Base-by-base conservation (phyloP, 805 yeast species). In the Nakazawaea ernobii region DNA sequence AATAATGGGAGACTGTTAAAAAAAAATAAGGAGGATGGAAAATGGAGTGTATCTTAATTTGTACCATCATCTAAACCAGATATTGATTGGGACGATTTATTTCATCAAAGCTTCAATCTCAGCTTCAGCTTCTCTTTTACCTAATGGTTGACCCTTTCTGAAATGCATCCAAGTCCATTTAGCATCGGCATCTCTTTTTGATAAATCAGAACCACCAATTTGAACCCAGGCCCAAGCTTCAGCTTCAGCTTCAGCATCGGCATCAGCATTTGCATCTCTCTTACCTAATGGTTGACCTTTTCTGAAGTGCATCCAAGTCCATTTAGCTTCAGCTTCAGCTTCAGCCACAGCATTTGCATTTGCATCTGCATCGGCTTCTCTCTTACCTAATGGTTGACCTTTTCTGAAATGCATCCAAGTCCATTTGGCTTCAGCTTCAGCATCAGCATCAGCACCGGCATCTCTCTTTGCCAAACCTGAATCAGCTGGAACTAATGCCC, bases 101-200 rank as follows among this genome's bases (percentile, higher is more conserved):
- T 20, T 20, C 60, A 27, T 48, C 56, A 32, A 58, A 14, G 55
- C 56, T 14, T 52, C 55, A 30, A 60, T 58, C 10, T 55, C 55
- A 38, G 61, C 57, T 27, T 57, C 56, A 20, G 24, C 64, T 8
- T 59, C 65, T 54, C 66, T 58, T 52, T 62, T 62, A 39, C 48
- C 49, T 32, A 58, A 53, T 20, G 53, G 56, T 39, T 49, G 48
- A 42, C 55, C 54, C 9, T n/a, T 24, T 30, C 35, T 45, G n/a
- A 36, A 27, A 20, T 33, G 35, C 35, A 40, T 40, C 49, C 49
- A 45, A 14, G 37, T 20, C 49, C 49, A 45, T 20, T 20, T 20
- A 13, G 49, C 44, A 11, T 45, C 49, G 8, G 57, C 46, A 17
- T 41, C 63, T 13, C 61, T 59, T 9, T 15, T 56, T 20, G 24